These are phyloP conservation scores for Dendrostoma leiphaemia DNA, from an alignment of 2,329 filamentous ascomycete genomes.

Conservation along the genomic window DNA sequence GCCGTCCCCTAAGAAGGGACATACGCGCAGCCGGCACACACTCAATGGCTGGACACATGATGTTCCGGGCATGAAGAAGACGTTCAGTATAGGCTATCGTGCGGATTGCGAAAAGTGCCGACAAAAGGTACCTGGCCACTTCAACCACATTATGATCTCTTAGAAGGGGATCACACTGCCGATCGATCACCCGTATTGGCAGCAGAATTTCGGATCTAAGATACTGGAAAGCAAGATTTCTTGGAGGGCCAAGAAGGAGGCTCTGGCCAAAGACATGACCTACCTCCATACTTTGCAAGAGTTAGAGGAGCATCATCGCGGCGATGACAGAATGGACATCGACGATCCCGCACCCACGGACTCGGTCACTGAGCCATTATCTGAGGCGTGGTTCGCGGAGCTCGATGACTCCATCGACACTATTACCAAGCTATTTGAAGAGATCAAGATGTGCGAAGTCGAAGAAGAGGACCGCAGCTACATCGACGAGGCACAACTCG, in stretches of 20 bases:
- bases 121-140: constrained; percentile 73
- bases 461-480: not conserved
- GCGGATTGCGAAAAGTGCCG: constrained; percentile 77
- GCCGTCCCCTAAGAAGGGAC: constrained; percentile 50
- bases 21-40: constrained; percentile 58
- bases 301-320: not conserved
- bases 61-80: constrained; percentile 61
- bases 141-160: constrained; percentile 73
- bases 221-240: constrained; percentile 12
- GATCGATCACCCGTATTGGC: constrained; percentile 14
- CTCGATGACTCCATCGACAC: constrained; percentile 13
- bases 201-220: not conserved
- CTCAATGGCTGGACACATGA: constrained; percentile 60
- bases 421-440: constrained; percentile 11
- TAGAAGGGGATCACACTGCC: constrained; percentile 33
- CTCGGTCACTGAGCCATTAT: not conserved
- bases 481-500: not conserved
- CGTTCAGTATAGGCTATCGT: constrained; percentile 75
- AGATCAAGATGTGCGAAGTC: not conserved
- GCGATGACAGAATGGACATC: not conserved
- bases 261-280: not conserved
- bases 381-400: constrained; percentile 13
- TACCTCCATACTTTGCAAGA: not conserved
- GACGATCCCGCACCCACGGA: not conserved
- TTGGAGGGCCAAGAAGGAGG: constrained; percentile 13